Base-by-base conservation (phyloP, 139 green algal genomes). In the Dunaliella primolecta region DNA sequence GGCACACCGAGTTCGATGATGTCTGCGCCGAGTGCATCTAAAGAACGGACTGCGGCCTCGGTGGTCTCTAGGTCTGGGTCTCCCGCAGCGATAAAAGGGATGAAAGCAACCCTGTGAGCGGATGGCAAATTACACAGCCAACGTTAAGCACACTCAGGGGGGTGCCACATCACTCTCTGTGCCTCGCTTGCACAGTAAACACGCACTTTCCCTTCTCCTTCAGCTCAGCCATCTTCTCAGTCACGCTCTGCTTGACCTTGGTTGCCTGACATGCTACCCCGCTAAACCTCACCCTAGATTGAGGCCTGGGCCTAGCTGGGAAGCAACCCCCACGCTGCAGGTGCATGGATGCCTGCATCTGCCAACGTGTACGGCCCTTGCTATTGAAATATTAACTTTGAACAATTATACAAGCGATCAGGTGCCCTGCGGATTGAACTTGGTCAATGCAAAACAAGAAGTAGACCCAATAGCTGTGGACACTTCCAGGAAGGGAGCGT, bases 1-100 rank as follows among this genome's bases (percentile, higher is more conserved):
- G 91, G 91, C 36, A 99, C 96, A n/a, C 97, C 97, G 7, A 99
- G 91, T 88, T 99, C 97, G 84, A 99, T 99, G 27, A 99, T 90
- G 85, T 98, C 93, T n/a, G 97, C 95, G 23, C 96, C 96, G 0
- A 89, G 56, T 7, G 88, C 83, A 37, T 98, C 93, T 37, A 98
- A 88, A 70, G 84, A 88, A 79, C 90, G 81, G 1, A 99, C 56
- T 25, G 96, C 97, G 27, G 90, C 76, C 2, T 91, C 90, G 23
- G 97, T 99, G 30, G 94, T 98, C 0, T 92, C 91, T 20, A 98
- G 89, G 89, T 98, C 91, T 1, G 97, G 97, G 81, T 99, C 97
- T 24, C 97, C 96, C n/a, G 96, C 97, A 30, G 93, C 88, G 75
- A 99, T 90, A 93, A 99, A 99, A 32, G 96, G 96, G 37, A 99